A percentile compares a stretch with the other conserved stretches of the same genome.
phyloP scores from a whole-genome alignment of 208 protist genomes.

The Crithidia sp. region DNA sequence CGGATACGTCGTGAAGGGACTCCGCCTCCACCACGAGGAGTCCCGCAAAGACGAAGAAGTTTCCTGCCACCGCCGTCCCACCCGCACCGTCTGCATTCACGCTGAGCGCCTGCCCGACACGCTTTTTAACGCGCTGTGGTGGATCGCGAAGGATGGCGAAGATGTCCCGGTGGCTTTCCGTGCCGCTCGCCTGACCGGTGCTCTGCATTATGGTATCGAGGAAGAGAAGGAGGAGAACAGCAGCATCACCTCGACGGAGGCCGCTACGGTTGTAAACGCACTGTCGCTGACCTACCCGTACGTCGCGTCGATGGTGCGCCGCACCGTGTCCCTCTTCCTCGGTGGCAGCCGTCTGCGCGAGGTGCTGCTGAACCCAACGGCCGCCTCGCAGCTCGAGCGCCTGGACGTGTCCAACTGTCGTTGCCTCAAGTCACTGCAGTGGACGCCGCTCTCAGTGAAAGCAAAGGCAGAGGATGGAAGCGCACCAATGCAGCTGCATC shows the following conservation, averaged over 20 bases:
- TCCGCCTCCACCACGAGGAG: constrained; percentile 14
- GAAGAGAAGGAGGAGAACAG: no score
- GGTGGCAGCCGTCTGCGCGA: constrained; percentile 18
- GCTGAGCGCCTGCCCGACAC: not conserved
- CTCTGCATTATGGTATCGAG: constrained; percentile 6
- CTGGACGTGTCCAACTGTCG: constrained; percentile 21
- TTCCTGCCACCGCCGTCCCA: constrained; percentile 11
- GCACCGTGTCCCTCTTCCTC: constrained; percentile 11
- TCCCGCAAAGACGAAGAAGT: constrained; percentile 19
- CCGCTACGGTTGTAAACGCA: not conserved
- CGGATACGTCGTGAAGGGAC: constrained; percentile 8
- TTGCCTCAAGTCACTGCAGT: constrained; percentile 13
- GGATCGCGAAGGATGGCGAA: constrained; percentile 1
- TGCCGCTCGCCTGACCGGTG: constrained; percentile 12
- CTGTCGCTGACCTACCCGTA: not conserved
- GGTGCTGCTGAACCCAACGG: constrained; percentile 7
- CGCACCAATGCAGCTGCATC: not conserved
- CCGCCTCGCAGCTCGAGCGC: constrained; percentile 13
- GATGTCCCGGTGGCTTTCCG: constrained; percentile 11
- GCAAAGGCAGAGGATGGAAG: no score
- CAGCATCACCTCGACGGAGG: no score
- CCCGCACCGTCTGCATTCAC: constrained; percentile 24
- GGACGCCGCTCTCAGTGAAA: not conserved
- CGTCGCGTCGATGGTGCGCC: not conserved
- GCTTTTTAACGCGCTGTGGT: constrained; percentile 15